Evolutionary conservation across 1,284 basidiomycete species (phyloP).

Genomic region (Flammula alnicola): DNA sequence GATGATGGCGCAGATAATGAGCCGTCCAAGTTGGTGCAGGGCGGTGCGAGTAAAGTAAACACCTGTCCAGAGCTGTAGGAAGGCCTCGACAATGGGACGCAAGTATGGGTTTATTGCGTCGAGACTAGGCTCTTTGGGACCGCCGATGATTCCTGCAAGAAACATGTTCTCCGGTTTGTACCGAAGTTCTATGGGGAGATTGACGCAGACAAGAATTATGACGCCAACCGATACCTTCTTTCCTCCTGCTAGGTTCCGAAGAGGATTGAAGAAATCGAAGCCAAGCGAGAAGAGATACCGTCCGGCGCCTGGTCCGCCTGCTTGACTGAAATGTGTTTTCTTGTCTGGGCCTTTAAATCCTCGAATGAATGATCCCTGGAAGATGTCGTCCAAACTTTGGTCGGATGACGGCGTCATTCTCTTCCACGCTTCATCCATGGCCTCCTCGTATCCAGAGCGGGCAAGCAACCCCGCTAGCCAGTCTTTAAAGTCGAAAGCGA

Average conservation of each 20-base stretch:
- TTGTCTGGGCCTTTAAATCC: constrained; percentile 17
- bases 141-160: constrained; percentile 34
- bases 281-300: constrained; percentile 33
- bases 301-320: constrained; percentile 14
- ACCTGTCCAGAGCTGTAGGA: constrained; percentile 36
- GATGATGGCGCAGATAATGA: constrained; percentile 25
- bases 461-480: constrained; percentile 34
- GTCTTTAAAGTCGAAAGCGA: constrained; percentile 30
- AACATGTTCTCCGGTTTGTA: constrained; percentile 37
- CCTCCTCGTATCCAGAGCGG: constrained; percentile 29
- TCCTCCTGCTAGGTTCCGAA: constrained; percentile 31
- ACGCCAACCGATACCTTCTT: constrained; percentile 35
- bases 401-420: constrained; percentile 4
- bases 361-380: constrained; percentile 32
- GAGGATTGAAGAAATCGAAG: constrained; percentile 46
- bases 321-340: constrained; percentile 8
- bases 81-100: constrained; percentile 31
- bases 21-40: constrained; percentile 20
- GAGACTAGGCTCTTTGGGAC: constrained; percentile 29
- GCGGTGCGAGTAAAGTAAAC: constrained; percentile 29
- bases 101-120: constrained; percentile 35
- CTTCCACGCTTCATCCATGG: constrained; percentile 30
- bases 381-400: constrained; percentile 30
- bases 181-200: constrained; percentile 27
- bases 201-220: constrained; percentile 37